Conservation (phyloP, 169 alveolate species). For the Eimeria maxima region DNA sequence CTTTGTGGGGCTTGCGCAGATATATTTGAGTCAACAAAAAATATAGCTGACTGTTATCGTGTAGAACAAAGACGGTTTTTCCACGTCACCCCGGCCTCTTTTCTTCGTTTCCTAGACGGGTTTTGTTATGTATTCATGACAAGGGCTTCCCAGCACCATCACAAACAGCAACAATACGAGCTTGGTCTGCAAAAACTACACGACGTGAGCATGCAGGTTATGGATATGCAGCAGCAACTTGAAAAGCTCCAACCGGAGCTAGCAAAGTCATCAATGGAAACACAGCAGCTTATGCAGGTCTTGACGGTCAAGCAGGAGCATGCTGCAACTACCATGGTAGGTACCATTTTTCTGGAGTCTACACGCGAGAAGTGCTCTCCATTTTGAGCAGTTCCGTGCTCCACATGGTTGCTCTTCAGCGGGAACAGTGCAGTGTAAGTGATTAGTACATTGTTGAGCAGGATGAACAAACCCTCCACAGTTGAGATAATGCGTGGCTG, state of each 20-base stretch:
- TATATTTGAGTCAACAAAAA: slow-evolving; percentile 93
- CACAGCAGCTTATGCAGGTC: slow-evolving; percentile 93
- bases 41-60: slow-evolving; percentile 90
- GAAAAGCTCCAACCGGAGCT: slow-evolving; percentile 93
- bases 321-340: slow-evolving; percentile 92
- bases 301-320: slow-evolving; percentile 94
- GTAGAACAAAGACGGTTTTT: slow-evolving; percentile 94
- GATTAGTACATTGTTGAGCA: neutral
- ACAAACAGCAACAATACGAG: slow-evolving; percentile 90
- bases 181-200: slow-evolving; percentile 97
- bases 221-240: slow-evolving; percentile 92
- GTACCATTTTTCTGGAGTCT: neutral
- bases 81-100: slow-evolving; percentile 98
- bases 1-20: slow-evolving; percentile 91
- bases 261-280: slow-evolving; percentile 92
- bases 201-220: slow-evolving; percentile 94
- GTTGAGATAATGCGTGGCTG: neutral
- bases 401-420: neutral
- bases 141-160: slow-evolving; percentile 93
- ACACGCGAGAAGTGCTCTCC: neutral
- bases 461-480: neutral
- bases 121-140: slow-evolving; percentile 94
- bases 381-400: neutral
- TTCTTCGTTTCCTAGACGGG: slow-evolving; percentile 95
- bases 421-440: neutral